Conservation (phyloP, 208 protist genomes). For the Naegleria fowleri region DNA sequence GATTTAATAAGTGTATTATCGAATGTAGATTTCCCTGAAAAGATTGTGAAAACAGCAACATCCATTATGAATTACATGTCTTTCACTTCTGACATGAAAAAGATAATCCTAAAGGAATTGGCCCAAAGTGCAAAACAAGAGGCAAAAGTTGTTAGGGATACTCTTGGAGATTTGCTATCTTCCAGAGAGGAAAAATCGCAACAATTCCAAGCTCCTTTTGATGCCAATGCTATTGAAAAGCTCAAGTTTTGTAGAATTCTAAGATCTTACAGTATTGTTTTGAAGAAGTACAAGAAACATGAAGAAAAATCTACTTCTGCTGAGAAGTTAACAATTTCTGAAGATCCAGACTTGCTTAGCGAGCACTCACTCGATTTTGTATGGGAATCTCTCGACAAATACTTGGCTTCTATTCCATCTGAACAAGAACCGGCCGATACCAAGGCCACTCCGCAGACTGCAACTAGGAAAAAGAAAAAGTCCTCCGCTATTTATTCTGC, state of each 20-base stretch:
- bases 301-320: not conserved
- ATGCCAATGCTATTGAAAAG: not conserved
- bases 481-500: not conserved
- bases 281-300: not conserved
- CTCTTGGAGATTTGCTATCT: not conserved
- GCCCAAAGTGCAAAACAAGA: not conserved
- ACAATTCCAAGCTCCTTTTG: not conserved
- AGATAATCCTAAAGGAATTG: not conserved
- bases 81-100: not conserved
- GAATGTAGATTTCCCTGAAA: not conserved
- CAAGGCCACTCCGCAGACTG: not conserved
- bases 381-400: constrained; percentile 33
- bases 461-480: not conserved
- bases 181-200: not conserved
- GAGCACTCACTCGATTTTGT: constrained; percentile 26
- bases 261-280: not conserved
- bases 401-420: constrained; percentile 1
- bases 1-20: not conserved
- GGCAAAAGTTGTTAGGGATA: not conserved
- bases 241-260: constrained; percentile 23
- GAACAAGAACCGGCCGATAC: not conserved
- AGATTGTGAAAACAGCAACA: not conserved
- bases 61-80: not conserved
- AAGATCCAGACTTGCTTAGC: not conserved
- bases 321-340: not conserved